Conservation (phyloP, 2,329 filamentous ascomycete genomes). For the Pyrenochaeta sp. region DNA sequence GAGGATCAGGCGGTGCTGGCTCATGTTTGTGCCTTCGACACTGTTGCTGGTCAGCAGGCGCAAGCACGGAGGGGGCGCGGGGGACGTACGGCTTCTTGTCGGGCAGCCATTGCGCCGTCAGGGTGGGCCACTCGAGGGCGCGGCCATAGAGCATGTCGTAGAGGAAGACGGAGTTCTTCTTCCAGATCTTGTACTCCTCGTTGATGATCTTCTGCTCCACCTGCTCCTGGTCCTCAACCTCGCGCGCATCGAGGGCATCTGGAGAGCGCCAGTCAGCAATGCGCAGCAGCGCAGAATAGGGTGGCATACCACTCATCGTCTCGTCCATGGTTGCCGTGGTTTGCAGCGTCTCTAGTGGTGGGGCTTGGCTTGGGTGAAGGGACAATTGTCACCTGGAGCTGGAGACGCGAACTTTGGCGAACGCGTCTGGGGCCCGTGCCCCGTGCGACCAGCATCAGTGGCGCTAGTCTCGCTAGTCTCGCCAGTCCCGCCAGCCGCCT, state of each 20-base stretch:
- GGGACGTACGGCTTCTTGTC: conserved; percentile 61
- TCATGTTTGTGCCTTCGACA: conserved; percentile 80
- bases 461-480: no score
- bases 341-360: no score
- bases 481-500: no score
- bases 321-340: conserved; percentile 43
- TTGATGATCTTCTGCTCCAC: conserved; percentile 89
- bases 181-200: conserved; percentile 99
- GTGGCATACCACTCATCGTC: conserved; percentile 45
- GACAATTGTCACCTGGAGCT: no score
- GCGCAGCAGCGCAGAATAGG: neutral
- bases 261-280: conserved; percentile 13
- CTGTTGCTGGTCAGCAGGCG: conserved; percentile 49
- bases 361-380: no score
- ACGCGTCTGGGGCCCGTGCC: no score
- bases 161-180: conserved; percentile 98
- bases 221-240: conserved; percentile 74
- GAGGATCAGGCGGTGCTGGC: conserved; percentile 85
- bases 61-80: neutral
- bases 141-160: conserved; percentile 97
- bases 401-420: no score
- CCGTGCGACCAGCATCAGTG: conserved; percentile 8
- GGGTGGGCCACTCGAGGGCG: conserved; percentile 94
- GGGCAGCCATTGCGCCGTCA: conserved; percentile 98
- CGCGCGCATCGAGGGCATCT: conserved; percentile 52